Evolutionary conservation across 108 stramenopile species (phyloP).

Genomic region (Schizochytrium sp.): DNA sequence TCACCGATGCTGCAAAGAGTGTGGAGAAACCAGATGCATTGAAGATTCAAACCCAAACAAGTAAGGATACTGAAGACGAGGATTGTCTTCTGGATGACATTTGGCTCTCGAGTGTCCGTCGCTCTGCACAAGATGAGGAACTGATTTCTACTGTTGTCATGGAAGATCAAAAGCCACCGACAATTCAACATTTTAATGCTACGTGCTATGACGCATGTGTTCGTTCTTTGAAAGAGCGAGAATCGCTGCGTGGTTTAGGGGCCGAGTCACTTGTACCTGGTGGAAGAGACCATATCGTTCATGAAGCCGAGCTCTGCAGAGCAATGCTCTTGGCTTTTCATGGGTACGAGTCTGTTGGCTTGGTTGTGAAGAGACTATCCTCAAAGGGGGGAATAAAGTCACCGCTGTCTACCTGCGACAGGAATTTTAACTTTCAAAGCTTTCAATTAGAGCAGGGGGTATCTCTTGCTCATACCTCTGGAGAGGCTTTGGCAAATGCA

Average conservation of each 20-base stretch:
- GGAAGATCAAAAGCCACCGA: neutral
- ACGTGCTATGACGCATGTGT: neutral
- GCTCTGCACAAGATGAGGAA: too few species aligned
- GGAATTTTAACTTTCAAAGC: too few species aligned
- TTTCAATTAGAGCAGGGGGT: neutral
- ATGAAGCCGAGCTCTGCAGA: neutral
- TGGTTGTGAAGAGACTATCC: neutral
- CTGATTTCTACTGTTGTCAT: too few species aligned
- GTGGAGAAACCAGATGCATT: neutral
- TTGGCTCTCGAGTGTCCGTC: too few species aligned
- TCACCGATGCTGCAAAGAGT: neutral
- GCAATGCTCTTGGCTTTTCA: neutral
- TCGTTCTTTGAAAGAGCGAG: neutral
- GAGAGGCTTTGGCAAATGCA: neutral
- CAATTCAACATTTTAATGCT: neutral
- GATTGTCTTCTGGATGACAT: too few species aligned
- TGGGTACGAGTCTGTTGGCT: neutral
- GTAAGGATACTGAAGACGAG: too few species aligned
- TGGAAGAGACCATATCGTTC: neutral
- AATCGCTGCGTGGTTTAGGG: neutral
- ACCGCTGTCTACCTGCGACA: too few species aligned
- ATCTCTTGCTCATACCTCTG: neutral
- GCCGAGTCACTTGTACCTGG: slow-evolving; percentile 4
- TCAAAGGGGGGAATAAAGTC: too few species aligned
- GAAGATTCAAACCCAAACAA: neutral